Percentiles rank a stretch among this genome's conserved stretches.
phyloP scores from a whole-genome alignment of 2,329 filamentous ascomycete genomes.

The Pseudogymnoascus sp. region DNA sequence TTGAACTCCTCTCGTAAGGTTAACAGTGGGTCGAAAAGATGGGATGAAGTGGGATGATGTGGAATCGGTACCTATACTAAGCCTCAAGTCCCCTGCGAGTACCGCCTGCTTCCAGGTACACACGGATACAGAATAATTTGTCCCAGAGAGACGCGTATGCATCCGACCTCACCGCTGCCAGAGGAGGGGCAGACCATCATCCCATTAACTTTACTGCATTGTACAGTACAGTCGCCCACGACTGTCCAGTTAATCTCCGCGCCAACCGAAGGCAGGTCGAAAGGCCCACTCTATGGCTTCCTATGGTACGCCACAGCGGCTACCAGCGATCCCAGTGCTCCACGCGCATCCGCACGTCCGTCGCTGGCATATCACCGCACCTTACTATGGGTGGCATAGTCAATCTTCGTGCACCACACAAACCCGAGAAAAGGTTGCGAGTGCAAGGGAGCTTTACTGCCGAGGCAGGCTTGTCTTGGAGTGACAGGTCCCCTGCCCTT shows the following conservation, averaged over 20 bases:
- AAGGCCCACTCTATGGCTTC: not conserved
- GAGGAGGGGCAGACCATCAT: not conserved
- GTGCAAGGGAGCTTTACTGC: not conserved
- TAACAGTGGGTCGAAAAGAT: not conserved
- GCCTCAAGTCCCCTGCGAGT: not conserved
- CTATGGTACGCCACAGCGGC: not conserved
- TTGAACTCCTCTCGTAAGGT: not conserved
- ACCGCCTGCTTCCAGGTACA: not conserved
- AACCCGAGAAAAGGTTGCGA: not conserved
- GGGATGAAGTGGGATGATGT: not conserved
- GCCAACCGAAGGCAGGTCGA: not conserved
- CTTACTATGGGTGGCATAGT: not conserved
- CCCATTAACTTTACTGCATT: too few species aligned
- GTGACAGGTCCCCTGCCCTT: not conserved
- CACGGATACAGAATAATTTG: not conserved
- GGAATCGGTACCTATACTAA: not conserved
- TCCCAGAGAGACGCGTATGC: not conserved
- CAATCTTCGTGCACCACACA: not conserved
- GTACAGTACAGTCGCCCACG: not conserved
- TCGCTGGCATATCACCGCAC: not conserved
- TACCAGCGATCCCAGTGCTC: not conserved
- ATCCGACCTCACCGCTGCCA: not conserved
- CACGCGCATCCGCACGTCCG: not conserved
- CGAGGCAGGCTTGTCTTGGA: not conserved
- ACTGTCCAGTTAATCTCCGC: not conserved